Evolutionary conservation across 2,329 filamentous ascomycete species (phyloP).

Genomic region (Arachnopeziza araneosa): DNA sequence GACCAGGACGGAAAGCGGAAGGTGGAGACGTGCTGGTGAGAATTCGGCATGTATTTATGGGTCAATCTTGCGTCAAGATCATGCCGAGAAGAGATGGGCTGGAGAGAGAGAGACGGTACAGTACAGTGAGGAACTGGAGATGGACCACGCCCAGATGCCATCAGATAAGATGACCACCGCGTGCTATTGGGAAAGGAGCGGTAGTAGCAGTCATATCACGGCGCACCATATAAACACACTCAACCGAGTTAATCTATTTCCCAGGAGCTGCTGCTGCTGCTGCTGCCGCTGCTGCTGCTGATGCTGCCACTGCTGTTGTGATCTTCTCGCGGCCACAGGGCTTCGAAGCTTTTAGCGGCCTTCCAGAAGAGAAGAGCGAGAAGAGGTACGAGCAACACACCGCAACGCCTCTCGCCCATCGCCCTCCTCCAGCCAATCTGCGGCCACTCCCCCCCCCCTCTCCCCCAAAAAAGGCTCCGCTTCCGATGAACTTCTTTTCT

Average conservation of each 20-base stretch:
- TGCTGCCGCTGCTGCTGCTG: no score
- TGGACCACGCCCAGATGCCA: no score
- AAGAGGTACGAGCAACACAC: not conserved
- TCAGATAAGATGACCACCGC: no score
- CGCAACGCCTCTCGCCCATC: not conserved
- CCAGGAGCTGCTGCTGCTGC: no score
- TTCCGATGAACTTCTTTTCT: not conserved
- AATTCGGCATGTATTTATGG: not conserved
- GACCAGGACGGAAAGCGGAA: not conserved
- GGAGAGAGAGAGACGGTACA: not conserved
- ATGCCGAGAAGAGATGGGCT: not conserved
- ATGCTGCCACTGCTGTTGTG: no score
- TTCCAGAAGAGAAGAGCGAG: slow-evolving; percentile 11
- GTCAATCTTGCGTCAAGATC: not conserved
- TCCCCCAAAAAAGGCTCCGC: not conserved
- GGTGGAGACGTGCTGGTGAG: not conserved
- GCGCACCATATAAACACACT: no score
- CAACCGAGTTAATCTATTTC: no score
- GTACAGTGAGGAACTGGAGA: no score
- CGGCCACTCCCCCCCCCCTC: not conserved
- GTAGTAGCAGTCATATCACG: no score
- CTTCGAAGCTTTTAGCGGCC: slow-evolving; percentile 11
- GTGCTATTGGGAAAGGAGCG: no score
- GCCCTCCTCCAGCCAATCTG: not conserved
- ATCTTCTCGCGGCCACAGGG: not conserved